phyloP scores from a whole-genome alignment of 352 stramenopile species.

The Blastocystis sp. region DNA sequence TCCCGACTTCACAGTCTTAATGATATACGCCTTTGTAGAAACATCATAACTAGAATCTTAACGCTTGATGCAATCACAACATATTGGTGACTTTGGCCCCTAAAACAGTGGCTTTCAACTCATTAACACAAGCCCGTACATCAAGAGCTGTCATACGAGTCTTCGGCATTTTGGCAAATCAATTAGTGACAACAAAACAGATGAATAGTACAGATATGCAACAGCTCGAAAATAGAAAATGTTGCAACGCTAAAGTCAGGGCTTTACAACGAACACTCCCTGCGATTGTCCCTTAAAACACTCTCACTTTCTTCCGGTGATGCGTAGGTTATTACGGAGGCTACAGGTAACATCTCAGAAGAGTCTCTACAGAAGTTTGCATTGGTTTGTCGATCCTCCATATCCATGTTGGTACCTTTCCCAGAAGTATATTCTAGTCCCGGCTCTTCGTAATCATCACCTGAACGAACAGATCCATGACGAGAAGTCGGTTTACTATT shows the following conservation, averaged over 20 bases:
- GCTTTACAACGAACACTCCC: not conserved
- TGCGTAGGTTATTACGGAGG: not conserved
- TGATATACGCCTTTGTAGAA: slow-evolving; percentile 46
- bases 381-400: not conserved
- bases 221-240: slow-evolving; percentile 7
- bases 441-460: not conserved
- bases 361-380: not conserved
- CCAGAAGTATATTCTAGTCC: not conserved
- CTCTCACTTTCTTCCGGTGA: not conserved
- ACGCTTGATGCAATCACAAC: not conserved
- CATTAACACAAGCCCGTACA: slow-evolving; percentile 50
- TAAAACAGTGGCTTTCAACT: slow-evolving; percentile 38
- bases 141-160: slow-evolving; percentile 63
- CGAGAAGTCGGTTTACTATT: slow-evolving; percentile 44
- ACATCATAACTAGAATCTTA: slow-evolving; percentile 50
- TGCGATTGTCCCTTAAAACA: not conserved
- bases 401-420: not conserved
- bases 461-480: not conserved
- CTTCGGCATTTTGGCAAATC: slow-evolving; percentile 43
- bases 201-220: slow-evolving; percentile 11
- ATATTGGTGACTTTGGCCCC: slow-evolving; percentile 49
- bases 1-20: slow-evolving; percentile 15
- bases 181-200: not conserved
- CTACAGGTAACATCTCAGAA: not conserved
- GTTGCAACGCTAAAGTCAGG: not conserved